These are phyloP conservation scores for Puya raimondii DNA, from an alignment of 176 grass and related monocot genomes.

Conservation along the genomic window DNA sequence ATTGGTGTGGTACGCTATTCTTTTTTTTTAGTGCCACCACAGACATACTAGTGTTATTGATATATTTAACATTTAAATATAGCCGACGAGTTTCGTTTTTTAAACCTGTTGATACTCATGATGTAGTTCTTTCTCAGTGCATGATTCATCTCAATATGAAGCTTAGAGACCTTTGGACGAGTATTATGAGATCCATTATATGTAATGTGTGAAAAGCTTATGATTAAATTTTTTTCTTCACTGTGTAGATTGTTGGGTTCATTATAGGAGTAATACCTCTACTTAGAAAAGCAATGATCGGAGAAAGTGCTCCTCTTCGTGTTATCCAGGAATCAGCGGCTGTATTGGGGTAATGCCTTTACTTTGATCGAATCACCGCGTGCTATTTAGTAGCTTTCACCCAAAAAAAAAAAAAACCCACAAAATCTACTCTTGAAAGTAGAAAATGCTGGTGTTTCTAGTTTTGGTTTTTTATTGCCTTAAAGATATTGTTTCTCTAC, in stretches of 20 bases:
- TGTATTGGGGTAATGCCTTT: slow-evolving; percentile 47
- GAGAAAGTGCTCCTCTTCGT: slow-evolving; percentile 61
- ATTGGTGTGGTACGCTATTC: slow-evolving; percentile 59
- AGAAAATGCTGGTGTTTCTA: no score
- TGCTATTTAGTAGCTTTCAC: no score
- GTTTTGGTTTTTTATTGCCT: no score
- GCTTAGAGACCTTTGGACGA: no score
- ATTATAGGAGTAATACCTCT: slow-evolving; percentile 54
- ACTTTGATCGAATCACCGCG: not conserved
- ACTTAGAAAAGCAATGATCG: slow-evolving; percentile 52
- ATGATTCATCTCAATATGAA: no score
- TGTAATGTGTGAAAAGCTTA: not conserved
- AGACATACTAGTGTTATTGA: not conserved
- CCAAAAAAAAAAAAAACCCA: no score
- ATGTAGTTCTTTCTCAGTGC: not conserved
- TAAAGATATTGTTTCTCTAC: no score
- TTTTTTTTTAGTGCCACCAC: not conserved
- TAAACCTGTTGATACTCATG: not conserved
- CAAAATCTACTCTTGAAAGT: no score
- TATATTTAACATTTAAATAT: no score
- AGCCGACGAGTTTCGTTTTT: no score
- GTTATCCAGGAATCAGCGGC: slow-evolving; percentile 61
- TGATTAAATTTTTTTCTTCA: not conserved
- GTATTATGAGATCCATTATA: not conserved
- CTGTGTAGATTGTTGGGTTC: slow-evolving; percentile 63